Evolutionary conservation across 352 stramenopile species (phyloP).

Genomic region (Phytopythium chamaehyphon): DNA sequence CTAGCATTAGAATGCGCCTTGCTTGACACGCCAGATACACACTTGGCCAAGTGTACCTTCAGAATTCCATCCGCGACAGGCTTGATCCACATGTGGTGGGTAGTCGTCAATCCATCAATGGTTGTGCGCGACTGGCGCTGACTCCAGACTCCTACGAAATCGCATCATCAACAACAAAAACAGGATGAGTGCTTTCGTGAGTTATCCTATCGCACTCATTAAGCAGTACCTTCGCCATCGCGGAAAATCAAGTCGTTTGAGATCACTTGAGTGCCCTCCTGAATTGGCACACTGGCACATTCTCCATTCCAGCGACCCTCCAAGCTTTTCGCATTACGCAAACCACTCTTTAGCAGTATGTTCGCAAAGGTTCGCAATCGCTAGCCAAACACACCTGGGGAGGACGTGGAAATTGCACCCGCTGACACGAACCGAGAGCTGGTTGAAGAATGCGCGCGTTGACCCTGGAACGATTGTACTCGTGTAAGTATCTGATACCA

Average conservation of each 20-base stretch:
- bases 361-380: too few relatives aligned
- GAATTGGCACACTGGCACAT: constrained; percentile 55
- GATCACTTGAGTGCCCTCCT: constrained; percentile 82
- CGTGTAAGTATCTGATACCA: neutral
- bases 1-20: neutral
- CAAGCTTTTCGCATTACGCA: too few relatives aligned
- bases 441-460: constrained; percentile 80
- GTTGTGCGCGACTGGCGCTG: constrained; percentile 82
- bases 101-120: constrained; percentile 81
- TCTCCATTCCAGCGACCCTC: constrained; percentile 88
- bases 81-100: constrained; percentile 88
- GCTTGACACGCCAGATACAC: neutral
- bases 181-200: too few relatives aligned
- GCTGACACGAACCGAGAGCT: constrained; percentile 82
- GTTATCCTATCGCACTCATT: neutral
- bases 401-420: constrained; percentile 84
- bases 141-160: constrained; percentile 76
- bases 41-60: constrained; percentile 31
- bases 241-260: constrained; percentile 83
- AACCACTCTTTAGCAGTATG: too few relatives aligned
- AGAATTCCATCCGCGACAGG: constrained; percentile 83
- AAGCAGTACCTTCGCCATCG: constrained; percentile 58
- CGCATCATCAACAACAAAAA: neutral
- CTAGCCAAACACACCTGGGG: constrained; percentile 33
- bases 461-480: constrained; percentile 7